These are phyloP conservation scores for Heritiera littoralis DNA, from an alignment of 345 rosid species.

Conservation along the genomic window DNA sequence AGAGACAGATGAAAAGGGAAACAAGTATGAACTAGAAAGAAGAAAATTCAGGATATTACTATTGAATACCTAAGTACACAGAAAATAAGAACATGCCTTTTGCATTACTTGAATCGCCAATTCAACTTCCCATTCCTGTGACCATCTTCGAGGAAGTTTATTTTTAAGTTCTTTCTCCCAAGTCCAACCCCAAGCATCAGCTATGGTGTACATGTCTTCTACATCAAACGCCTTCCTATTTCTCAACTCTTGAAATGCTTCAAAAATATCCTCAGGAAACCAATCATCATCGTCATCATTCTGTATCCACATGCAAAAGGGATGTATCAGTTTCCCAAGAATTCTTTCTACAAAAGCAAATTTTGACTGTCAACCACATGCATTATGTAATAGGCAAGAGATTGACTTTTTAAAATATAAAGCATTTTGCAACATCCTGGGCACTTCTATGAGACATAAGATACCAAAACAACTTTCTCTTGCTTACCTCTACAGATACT, in stretches of 20 bases:
- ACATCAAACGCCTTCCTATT: slow-evolving; percentile 72
- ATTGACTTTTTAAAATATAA: slow-evolving; percentile 5
- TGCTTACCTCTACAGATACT: slow-evolving; percentile 62
- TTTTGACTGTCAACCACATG: background rate
- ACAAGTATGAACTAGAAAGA: background rate
- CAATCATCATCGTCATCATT: slow-evolving; percentile 86
- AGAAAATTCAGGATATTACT: background rate
- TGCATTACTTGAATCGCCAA: slow-evolving; percentile 74
- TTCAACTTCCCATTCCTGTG: slow-evolving; percentile 97
- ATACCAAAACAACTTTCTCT: background rate
- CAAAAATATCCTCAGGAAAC: slow-evolving; percentile 84
- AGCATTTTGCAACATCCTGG: background rate
- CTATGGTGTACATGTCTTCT: slow-evolving; percentile 87
- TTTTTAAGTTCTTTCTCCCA: slow-evolving; percentile 86
- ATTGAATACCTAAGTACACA: slow-evolving; percentile 1
- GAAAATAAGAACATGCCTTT: slow-evolving; percentile 51
- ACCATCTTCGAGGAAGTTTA: slow-evolving; percentile 77
- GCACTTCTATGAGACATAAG: background rate
- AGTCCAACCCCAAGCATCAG: slow-evolving; percentile 99
- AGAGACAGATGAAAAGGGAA: slow-evolving; percentile 6
- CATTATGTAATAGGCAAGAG: background rate
- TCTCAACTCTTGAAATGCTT: slow-evolving; percentile 88
- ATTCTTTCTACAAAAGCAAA: background rate
- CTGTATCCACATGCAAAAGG: slow-evolving; percentile 39
- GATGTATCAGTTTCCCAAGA: background rate